These are phyloP conservation scores for Termitomyces heimii DNA, from an alignment of 768 basidiomycete species.

Conservation along the genomic window DNA sequence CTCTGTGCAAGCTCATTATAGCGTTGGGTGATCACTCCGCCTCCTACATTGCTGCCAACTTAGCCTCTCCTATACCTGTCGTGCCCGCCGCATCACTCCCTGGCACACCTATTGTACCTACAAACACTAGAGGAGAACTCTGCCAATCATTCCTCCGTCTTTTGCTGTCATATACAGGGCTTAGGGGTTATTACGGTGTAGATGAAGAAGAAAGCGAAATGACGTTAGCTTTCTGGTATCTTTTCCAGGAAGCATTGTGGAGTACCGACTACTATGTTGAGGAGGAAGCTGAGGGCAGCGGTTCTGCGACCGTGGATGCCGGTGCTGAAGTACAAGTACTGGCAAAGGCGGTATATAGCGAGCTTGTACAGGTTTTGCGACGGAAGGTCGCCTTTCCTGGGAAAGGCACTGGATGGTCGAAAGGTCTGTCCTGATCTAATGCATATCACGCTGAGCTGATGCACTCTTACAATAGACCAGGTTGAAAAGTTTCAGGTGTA, in stretches of 20 bases:
- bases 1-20: constrained; percentile 74
- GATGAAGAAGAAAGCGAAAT: constrained; percentile 89
- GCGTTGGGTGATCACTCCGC: constrained; percentile 86
- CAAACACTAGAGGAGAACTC: constrained; percentile 39
- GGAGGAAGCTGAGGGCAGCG: constrained; percentile 7
- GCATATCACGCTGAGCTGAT: neutral
- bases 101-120: constrained; percentile 4
- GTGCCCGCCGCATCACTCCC: constrained; percentile 18
- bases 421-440: constrained; percentile 45
- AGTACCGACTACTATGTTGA: constrained; percentile 46
- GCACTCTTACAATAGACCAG: constrained; percentile 46
- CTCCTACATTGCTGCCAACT: constrained; percentile 64
- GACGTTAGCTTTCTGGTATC: constrained; percentile 85
- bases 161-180: constrained; percentile 66
- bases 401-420: constrained; percentile 49
- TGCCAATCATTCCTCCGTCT: constrained; percentile 69
- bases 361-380: constrained; percentile 66
- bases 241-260: constrained; percentile 87
- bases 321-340: constrained; percentile 29
- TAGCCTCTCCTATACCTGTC: constrained; percentile 42
- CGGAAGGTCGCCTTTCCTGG: constrained; percentile 75
- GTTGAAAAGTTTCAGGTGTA: constrained; percentile 75
- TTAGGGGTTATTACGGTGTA: constrained; percentile 67
- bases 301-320: constrained; percentile 15
- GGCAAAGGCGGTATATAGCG: constrained; percentile 73